These are phyloP conservation scores for Auricularia sp. DNA, from an alignment of 768 basidiomycete genomes.

Conservation along the genomic window DNA sequence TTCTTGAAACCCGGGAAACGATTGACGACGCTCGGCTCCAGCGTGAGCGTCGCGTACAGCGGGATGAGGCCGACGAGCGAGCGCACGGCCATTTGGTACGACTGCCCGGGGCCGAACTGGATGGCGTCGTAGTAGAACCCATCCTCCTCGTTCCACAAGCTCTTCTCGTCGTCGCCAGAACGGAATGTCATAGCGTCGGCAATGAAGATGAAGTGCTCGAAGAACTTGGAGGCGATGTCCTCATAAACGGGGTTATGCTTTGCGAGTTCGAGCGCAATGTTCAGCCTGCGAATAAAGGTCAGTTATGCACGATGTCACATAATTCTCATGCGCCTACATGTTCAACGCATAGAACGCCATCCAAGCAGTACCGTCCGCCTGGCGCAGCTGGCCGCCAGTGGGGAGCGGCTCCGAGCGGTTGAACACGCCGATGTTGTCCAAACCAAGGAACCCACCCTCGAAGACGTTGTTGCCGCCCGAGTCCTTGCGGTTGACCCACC, in stretches of 20 bases:
- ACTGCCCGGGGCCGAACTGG: constrained; percentile 68
- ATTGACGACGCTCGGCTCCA: constrained; percentile 83
- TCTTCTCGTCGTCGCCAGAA: constrained; percentile 59
- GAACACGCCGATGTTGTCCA: constrained; percentile 97
- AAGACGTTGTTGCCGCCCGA: constrained; percentile 92
- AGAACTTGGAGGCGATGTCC: constrained; percentile 98
- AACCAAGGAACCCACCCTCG: constrained; percentile 94
- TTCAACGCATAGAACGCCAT: constrained; percentile 99
- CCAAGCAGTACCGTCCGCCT: constrained; percentile 98
- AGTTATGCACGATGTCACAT: neutral
- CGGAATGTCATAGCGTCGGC: constrained; percentile 96
- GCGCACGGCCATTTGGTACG: constrained; percentile 87
- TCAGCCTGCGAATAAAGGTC: constrained; percentile 49
- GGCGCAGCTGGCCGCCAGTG: constrained; percentile 86
- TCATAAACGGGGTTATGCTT: constrained; percentile 98
- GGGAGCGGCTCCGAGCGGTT: constrained; percentile 96
- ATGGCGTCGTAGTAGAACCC: constrained; percentile 99
- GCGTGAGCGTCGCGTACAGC: constrained; percentile 85
- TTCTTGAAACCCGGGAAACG: constrained; percentile 98
- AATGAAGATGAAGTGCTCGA: constrained; percentile 98
- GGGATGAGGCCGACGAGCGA: constrained; percentile 97
- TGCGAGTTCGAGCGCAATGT: constrained; percentile 93
- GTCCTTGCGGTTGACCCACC: constrained; percentile 99
- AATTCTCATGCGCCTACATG: constrained; percentile 46
- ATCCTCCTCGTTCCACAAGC: constrained; percentile 93